A percentile compares a stretch with the other conserved stretches of the same genome.
Evolutionary conservation across 305 asterid genomes (phyloP).

Genomic region (Solanum aculeatissimum): DNA sequence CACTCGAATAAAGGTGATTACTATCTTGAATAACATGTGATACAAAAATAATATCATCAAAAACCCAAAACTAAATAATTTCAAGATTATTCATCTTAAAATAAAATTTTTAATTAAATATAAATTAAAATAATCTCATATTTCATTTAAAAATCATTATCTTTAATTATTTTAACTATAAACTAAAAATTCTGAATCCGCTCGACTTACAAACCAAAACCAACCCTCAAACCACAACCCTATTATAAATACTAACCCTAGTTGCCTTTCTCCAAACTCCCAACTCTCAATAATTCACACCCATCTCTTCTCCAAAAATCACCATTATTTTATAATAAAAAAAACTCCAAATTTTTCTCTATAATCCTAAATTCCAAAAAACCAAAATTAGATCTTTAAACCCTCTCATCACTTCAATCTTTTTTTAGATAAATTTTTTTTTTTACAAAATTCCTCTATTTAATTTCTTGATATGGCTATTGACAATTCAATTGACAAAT

Average conservation of each 20-base stretch:
- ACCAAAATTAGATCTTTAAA: background rate
- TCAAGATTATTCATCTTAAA: background rate
- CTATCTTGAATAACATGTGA: too few species aligned
- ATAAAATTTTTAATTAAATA: background rate
- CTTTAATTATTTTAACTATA: too few species aligned
- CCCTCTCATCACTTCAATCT: background rate
- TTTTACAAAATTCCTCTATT: background rate
- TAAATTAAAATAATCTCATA: background rate
- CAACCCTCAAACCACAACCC: background rate
- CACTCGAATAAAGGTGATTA: background rate
- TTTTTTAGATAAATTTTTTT: too few species aligned
- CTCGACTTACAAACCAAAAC: background rate
- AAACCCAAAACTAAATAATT: background rate
- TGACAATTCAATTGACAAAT: constrained; percentile 23
- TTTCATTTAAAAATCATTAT: background rate
- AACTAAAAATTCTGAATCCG: background rate
- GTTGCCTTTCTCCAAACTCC: constrained; percentile 7
- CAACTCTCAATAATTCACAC: background rate
- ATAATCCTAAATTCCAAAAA: background rate
- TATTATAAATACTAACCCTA: constrained; percentile 32
- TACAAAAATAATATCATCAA: background rate
- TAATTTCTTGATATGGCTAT: background rate
- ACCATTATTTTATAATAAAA: background rate
- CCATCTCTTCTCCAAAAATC: background rate
- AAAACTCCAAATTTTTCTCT: background rate